A percentile compares a stretch with the other conserved stretches of the same genome.
phyloP scores from a whole-genome alignment of 208 protist genomes.

The Leishmania tropica region DNA sequence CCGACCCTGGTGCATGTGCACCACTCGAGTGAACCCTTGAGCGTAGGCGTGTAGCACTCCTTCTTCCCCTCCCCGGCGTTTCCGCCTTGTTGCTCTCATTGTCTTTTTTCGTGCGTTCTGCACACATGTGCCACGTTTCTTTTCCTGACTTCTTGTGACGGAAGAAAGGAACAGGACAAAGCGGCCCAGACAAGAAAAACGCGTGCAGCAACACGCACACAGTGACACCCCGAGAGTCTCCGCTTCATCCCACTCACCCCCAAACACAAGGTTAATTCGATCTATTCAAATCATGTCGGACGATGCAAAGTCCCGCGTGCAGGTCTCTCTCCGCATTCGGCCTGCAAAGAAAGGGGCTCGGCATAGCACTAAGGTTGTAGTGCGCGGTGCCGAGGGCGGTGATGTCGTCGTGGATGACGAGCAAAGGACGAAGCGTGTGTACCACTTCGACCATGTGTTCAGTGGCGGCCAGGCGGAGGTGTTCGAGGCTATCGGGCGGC shows the following conservation, averaged over 20 bases:
- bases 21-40: not conserved
- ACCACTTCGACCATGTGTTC: constrained; percentile 58
- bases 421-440: constrained; percentile 25
- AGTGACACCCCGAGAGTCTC: not conserved
- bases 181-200: not conserved
- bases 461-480: constrained; percentile 52
- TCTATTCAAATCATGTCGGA: not conserved
- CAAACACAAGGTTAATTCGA: not conserved
- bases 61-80: not conserved
- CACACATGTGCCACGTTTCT: not conserved
- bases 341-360: constrained; percentile 25
- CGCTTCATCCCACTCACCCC: not conserved
- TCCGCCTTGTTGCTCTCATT: not conserved
- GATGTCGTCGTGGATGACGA: constrained; percentile 29
- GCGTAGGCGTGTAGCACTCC: not conserved
- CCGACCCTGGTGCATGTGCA: not conserved
- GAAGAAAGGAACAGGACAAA: too few relatives aligned
- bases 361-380: constrained; percentile 22
- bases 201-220: not conserved
- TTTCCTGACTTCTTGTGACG: not conserved
- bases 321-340: constrained; percentile 42
- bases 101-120: not conserved
- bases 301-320: constrained; percentile 32
- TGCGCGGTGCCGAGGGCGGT: constrained; percentile 5
- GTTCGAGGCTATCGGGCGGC: constrained; percentile 70